Conservation (phyloP, 2,329 filamentous ascomycete genomes). For the Exserohilum turcica region DNA sequence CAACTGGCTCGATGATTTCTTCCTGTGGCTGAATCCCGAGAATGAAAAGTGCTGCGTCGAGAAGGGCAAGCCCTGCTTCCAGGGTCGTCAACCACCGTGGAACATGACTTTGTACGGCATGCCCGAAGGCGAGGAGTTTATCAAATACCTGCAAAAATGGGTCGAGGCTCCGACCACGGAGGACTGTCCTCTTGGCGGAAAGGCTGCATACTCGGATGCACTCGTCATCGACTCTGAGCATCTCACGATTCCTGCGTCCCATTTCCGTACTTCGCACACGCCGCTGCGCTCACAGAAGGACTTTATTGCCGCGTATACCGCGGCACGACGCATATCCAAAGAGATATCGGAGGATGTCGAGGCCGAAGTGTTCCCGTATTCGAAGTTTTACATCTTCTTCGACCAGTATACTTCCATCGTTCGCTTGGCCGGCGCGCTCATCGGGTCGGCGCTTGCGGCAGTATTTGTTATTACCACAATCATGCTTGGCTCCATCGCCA, state of each 20-base stretch:
- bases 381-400: conserved; percentile 98
- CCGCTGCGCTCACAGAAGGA: conserved; percentile 86
- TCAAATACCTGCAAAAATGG: conserved; percentile 84
- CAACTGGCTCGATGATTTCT: conserved; percentile 96
- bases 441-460: conserved; percentile 81
- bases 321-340: conserved; percentile 83
- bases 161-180: conserved; percentile 77
- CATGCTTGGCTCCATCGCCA: conserved; percentile 82
- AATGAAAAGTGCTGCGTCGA: conserved; percentile 74
- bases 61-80: conserved; percentile 74
- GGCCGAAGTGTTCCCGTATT: conserved; percentile 92
- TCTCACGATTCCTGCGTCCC: conserved; percentile 75
- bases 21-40: conserved; percentile 89
- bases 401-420: conserved; percentile 93
- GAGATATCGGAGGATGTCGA: conserved; percentile 74
- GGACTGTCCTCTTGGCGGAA: conserved; percentile 84
- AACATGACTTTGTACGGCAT: conserved; percentile 88
- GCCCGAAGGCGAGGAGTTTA: conserved; percentile 91
- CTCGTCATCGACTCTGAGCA: conserved; percentile 75
- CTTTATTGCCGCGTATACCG: conserved; percentile 88
- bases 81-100: conserved; percentile 77
- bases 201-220: conserved; percentile 84
- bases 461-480: conserved; percentile 81
- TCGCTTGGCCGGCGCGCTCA: conserved; percentile 74
- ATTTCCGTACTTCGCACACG: conserved; percentile 90